Conservation (phyloP, 192 early-diverging fungal genomes). For the Jimgerdemannia flammicorona region DNA sequence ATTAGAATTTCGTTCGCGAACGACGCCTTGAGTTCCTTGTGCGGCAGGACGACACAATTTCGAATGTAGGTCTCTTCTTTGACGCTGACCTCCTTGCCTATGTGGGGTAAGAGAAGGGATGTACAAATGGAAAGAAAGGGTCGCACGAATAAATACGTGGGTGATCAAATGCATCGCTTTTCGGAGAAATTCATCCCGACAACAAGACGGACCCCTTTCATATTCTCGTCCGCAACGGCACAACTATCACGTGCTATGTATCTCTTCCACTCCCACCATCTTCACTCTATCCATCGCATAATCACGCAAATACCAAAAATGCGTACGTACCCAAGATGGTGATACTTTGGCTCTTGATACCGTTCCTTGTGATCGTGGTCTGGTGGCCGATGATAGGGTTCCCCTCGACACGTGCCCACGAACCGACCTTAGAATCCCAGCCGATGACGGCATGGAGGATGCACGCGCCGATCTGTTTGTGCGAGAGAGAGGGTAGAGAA, state of each 20-base stretch:
- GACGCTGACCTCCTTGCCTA: conserved; percentile 83
- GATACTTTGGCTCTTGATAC: conserved; percentile 88
- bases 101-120: neutral
- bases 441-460: conserved; percentile 88
- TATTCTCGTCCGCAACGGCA: no score
- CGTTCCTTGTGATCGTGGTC: conserved; percentile 73
- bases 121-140: no score
- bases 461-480: conserved; percentile 71
- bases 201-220: no score
- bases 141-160: no score
- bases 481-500: neutral
- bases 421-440: conserved; percentile 91
- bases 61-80: conserved; percentile 92
- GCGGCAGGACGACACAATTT: conserved; percentile 96
- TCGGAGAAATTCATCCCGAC: no score
- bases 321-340: conserved; percentile 72
- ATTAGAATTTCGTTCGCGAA: conserved; percentile 96
- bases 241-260: no score
- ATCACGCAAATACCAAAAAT: neutral
- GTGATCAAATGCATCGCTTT: no score
- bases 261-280: no score
- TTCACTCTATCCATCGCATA: no score
- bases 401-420: conserved; percentile 93
- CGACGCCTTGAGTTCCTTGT: conserved; percentile 90
- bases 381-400: conserved; percentile 64